phyloP scores from a whole-genome alignment of 1,284 basidiomycete species.

The Neolentinus lepideus region DNA sequence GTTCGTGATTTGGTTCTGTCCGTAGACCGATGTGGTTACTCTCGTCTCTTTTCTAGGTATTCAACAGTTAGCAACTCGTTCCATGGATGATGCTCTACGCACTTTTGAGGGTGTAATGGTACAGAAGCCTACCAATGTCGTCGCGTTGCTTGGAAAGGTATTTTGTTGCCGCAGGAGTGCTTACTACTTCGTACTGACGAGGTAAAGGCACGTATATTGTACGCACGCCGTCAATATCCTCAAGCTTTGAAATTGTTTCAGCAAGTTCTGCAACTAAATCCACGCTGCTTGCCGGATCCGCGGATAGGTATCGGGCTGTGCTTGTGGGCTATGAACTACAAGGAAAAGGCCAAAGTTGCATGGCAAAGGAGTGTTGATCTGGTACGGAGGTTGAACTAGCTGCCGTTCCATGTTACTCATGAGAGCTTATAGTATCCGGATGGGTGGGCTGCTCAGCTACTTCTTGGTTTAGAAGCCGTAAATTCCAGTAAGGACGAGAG shows the following conservation, averaged over 20 bases:
- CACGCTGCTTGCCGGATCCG: conserved; percentile 80
- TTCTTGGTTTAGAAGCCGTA: conserved; percentile 79
- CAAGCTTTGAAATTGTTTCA: conserved; percentile 82
- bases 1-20: conserved; percentile 26
- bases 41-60: conserved; percentile 43
- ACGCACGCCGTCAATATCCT: conserved; percentile 69
- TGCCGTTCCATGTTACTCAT: conserved; percentile 5
- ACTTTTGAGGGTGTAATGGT: conserved; percentile 80
- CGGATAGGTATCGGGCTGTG: conserved; percentile 91
- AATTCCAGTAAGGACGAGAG: conserved; percentile 71
- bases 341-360: conserved; percentile 70
- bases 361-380: conserved; percentile 85
- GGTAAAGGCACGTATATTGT: conserved; percentile 72
- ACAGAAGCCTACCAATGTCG: conserved; percentile 75
- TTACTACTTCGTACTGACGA: neutral
- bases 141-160: conserved; percentile 76
- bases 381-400: conserved; percentile 37
- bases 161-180: conserved; percentile 1
- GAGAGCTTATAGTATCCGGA: conserved; percentile 52
- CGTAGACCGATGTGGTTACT: conserved; percentile 9
- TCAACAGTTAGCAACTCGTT: conserved; percentile 72
- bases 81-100: conserved; percentile 72
- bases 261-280: conserved; percentile 70
- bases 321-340: conserved; percentile 81
- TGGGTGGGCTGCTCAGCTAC: conserved; percentile 69